A percentile compares a stretch with the other conserved stretches of the same genome.
These are phyloP conservation scores for Beauveria pseudobassiana DNA, from an alignment of 2,329 filamentous ascomycete genomes.

Conservation along the genomic window DNA sequence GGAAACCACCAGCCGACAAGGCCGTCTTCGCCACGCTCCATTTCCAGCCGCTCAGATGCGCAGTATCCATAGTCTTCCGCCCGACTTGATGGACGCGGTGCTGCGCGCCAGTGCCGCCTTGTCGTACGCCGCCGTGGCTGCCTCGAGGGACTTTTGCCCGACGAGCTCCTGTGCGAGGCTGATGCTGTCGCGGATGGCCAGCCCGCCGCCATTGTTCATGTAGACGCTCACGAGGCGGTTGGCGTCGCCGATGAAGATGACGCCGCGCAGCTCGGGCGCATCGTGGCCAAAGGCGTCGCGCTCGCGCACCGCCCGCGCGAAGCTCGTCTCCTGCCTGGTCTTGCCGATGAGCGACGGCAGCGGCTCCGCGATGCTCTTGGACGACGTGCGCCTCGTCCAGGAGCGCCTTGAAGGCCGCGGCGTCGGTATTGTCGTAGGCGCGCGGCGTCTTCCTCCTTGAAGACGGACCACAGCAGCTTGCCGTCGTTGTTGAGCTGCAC, in stretches of 20 bases:
- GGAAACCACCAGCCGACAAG: slow-evolving; percentile 2
- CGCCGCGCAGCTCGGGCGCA: slow-evolving; percentile 10
- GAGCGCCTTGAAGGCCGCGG: slow-evolving; percentile 18
- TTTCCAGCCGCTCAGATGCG: slow-evolving; percentile 11
- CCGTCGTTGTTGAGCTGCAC: slow-evolving; percentile 30
- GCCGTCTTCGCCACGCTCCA: slow-evolving; percentile 11
- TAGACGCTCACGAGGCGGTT: slow-evolving; percentile 39
- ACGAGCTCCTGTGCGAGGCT: slow-evolving; percentile 30
- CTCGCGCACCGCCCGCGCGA: slow-evolving; percentile 32
- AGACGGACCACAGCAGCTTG: slow-evolving; percentile 30
- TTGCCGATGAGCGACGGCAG: slow-evolving; percentile 29
- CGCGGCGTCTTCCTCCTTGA: slow-evolving; percentile 18
- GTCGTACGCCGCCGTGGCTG: slow-evolving; percentile 26
- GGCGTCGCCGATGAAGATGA: slow-evolving; percentile 37
- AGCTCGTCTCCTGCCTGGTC: slow-evolving; percentile 27
- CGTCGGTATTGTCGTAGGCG: slow-evolving; percentile 9
- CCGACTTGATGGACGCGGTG: slow-evolving; percentile 16
- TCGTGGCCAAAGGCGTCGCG: slow-evolving; percentile 32
- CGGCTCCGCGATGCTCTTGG: slow-evolving; percentile 25
- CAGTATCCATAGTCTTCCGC: slow-evolving; percentile 11
- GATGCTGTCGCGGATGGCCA: slow-evolving; percentile 36
- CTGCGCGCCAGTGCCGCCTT: slow-evolving; percentile 25
- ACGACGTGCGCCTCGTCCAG: slow-evolving; percentile 24
- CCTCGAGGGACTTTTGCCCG: slow-evolving; percentile 16
- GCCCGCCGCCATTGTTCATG: slow-evolving; percentile 36